Evolutionary conservation across 2,329 filamentous ascomycete species (phyloP), one percentile per base, ranked within the genome.

Genomic region (Biscogniauxia marginata): DNA sequence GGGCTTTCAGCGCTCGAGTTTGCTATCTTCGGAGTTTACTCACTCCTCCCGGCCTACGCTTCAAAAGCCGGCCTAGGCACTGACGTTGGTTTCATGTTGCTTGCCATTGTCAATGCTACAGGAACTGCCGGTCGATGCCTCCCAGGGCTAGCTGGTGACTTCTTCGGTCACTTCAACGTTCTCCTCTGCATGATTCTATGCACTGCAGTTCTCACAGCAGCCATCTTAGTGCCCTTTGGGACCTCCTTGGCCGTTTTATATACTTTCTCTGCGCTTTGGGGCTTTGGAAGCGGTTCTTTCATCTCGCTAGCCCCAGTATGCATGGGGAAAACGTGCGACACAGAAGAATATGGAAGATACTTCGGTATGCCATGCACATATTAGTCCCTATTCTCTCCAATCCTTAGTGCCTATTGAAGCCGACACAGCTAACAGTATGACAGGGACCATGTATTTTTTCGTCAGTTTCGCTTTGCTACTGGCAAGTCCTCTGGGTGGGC

Each of bases 211-310:
- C 67, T 75, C 4, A 80, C 77, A 66, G 71, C 71, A 0, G 69
- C 68, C 0, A 67, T 80, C 4, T 75, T 79, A 65, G 66, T 81
- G 1, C 78, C 79, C 0, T 75, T 78, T 56, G 77, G 75, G 0
- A 71, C 74, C 1, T 68, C 70, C 16, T 66, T 74, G 3, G 67
- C 64, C 0, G 75, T 74, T 0, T 61, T 81, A 2, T 80, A 79
- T 53, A 69, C 68, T 0, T 79, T 79, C 34, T 70, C 74, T 1
- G 76, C 74, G 0, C 60, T 80, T 0, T 81, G 78, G 65, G 79
- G 78, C 0, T 78, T 80, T n/a, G 77, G 76, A 0, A 78, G 76
- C 1, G 78, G 78, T 0, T 75, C 75, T 0, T 80, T 76, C 67
- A 66, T 80, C n/a, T 76, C 43, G 16, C 19, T 45, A 2, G n/a